Evolutionary conservation across 2,329 filamentous ascomycete species (phyloP).

Genomic region (Tolypocladium sp.): DNA sequence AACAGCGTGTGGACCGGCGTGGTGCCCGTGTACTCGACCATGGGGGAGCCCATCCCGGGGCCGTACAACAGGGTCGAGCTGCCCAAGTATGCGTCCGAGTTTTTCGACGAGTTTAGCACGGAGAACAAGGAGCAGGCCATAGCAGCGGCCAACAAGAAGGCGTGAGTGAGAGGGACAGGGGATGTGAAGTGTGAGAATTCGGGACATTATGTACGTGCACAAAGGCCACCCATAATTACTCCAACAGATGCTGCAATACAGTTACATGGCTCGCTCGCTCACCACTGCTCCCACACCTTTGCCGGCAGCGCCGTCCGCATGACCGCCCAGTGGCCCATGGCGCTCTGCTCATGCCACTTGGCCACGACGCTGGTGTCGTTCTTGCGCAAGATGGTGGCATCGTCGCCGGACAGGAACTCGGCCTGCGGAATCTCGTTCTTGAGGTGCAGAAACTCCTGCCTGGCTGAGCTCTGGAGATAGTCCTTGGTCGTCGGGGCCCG

Average conservation of each 20-base stretch:
- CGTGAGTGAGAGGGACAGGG: not conserved
- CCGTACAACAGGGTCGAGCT: slow-evolving; percentile 50
- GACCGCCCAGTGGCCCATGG: slow-evolving; percentile 79
- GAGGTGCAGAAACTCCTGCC: slow-evolving; percentile 63
- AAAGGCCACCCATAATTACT: not conserved
- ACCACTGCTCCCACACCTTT: slow-evolving; percentile 84
- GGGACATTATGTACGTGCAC: not conserved
- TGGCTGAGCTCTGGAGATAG: slow-evolving; percentile 60
- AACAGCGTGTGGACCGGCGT: slow-evolving; percentile 45
- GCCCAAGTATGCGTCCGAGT: slow-evolving; percentile 50
- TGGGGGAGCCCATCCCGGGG: slow-evolving; percentile 55
- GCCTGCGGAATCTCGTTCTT: slow-evolving; percentile 55
- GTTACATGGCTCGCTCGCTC: not conserved
- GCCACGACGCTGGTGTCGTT: slow-evolving; percentile 60
- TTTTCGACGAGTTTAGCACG: slow-evolving; percentile 27
- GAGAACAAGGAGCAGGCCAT: slow-evolving; percentile 18
- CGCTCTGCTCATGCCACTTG: slow-evolving; percentile 66
- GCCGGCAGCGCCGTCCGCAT: slow-evolving; percentile 79
- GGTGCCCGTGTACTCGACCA: slow-evolving; percentile 51
- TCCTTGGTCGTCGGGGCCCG: slow-evolving; percentile 56
- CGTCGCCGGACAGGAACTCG: slow-evolving; percentile 34
- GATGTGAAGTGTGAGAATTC: not conserved
- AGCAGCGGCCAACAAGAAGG: slow-evolving; percentile 14
- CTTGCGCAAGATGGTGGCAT: slow-evolving; percentile 45
- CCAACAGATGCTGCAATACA: not conserved